Evolutionary conservation across 148 eudicot species (phyloP).

Genomic region (Dianthus caryophyllus): DNA sequence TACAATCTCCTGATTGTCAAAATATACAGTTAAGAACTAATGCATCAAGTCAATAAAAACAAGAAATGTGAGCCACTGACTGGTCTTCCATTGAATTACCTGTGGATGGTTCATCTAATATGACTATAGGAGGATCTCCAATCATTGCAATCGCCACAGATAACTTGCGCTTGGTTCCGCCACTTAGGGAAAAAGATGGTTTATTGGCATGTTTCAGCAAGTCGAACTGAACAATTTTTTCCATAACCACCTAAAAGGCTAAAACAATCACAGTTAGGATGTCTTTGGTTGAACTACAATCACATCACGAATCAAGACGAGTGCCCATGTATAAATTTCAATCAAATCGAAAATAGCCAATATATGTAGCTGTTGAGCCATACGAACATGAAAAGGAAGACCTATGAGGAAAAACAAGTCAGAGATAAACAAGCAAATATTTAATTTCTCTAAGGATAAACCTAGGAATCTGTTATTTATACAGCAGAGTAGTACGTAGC

Average conservation of each 20-base stretch:
- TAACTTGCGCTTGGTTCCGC: constrained; percentile 93
- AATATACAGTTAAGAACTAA: background rate
- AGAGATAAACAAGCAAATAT: background rate
- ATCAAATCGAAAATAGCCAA: background rate
- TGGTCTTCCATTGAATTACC: constrained; percentile 34
- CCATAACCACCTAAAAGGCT: constrained; percentile 89
- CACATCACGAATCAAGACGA: background rate
- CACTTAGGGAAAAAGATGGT: constrained; percentile 87
- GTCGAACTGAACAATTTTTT: constrained; percentile 85
- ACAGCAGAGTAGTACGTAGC: no score
- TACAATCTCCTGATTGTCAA: background rate
- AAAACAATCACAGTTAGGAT: constrained; percentile 12
- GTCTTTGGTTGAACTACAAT: constrained; percentile 1
- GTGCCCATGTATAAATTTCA: background rate
- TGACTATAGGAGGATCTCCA: constrained; percentile 95
- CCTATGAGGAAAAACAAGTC: background rate
- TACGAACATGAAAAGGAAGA: background rate
- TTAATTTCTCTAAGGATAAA: background rate
- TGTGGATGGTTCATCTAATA: constrained; percentile 97
- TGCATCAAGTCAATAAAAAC: background rate
- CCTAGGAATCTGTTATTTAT: no score
- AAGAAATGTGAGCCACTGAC: background rate
- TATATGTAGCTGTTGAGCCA: background rate
- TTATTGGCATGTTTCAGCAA: constrained; percentile 77
- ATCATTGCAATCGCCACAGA: constrained; percentile 99